Evolutionary conservation across 1,284 basidiomycete species (phyloP).

Genomic region (Sanghuangporus baumii): DNA sequence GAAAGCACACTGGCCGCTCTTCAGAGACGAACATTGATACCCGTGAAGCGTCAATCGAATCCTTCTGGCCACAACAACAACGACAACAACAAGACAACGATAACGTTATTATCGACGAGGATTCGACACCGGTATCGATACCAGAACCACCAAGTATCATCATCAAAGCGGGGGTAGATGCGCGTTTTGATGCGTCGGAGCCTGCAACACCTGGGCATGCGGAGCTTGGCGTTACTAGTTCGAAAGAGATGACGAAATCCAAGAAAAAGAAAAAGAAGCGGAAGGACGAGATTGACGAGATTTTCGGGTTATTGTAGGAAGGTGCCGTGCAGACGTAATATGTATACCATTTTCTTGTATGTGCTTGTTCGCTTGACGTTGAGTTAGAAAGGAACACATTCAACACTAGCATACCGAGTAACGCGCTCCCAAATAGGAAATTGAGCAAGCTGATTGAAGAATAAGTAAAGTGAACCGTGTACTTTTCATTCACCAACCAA

Average conservation of each 20-base stretch:
- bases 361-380: too few relatives aligned
- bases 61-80: neutral
- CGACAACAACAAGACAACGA: neutral
- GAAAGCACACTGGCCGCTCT: neutral
- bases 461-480: too few relatives aligned
- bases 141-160: constrained; percentile 1
- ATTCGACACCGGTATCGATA: neutral
- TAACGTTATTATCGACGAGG: neutral
- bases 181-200: neutral
- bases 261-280: constrained; percentile 34
- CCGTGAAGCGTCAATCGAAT: neutral
- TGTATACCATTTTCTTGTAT: too few relatives aligned
- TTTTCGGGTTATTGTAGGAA: constrained; percentile 39
- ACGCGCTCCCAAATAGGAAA: too few relatives aligned
- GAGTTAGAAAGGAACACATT: too few relatives aligned
- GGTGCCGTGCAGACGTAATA: too few relatives aligned
- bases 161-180: neutral
- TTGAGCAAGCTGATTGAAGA: too few relatives aligned
- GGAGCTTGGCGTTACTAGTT: constrained; percentile 17
- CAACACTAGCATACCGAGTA: too few relatives aligned
- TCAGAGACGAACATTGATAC: neutral
- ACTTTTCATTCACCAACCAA: too few relatives aligned
- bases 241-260: constrained; percentile 25
- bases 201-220: constrained; percentile 11
- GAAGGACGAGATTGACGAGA: constrained; percentile 60